Base-by-base conservation (phyloP, 257 asterid genomes). In the Solanum chilense region DNA sequence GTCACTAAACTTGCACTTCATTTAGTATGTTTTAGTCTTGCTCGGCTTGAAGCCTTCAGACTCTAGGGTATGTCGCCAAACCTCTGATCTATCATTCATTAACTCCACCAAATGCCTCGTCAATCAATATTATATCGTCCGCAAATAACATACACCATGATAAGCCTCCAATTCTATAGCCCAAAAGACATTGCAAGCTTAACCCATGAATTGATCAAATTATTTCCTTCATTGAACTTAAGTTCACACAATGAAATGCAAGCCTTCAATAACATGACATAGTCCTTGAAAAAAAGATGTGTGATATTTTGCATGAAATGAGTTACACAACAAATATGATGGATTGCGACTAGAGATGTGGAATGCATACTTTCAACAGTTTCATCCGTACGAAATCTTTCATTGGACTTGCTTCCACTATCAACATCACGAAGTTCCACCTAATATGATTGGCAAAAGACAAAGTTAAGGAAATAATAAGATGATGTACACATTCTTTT, bases 401-500 rank as follows among this genome's bases (percentile, higher is more conserved):
- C 99, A 64, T 95, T 97, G 82, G 91, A 84, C 91, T 97, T 97
- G 93, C 81, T 94, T 89, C 99, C 99, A 90, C 96, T 93, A 90
- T 93, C 98, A 82, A 97, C 91, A 89, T 97, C 99, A 69, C 99
- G 99, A 60, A 97, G 95, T 92, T 97, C 99, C 90, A 97, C 99
- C 99, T 97, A 93, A 86, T 44, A 88, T 74, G 86, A 86, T 87
- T 84, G 85, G 70, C 49, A 73, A 89, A 87, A 33, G 21, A 80
- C 76, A 88, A 86, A 16, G 83, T 66, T 83, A 87, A 88, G 87
- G 37, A 83, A 49, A 77, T 52, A 39, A 64, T 49, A 80, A 21
- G 83, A 31, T 45, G 84, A 78, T 27, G 14, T 45, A 44, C 9
- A 45, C 39, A 78, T 78, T 16, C 11, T 78, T 35, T 41, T 6